phyloP scores from a whole-genome alignment of 306 rosid genomes.

The Cicer bijugum region DNA sequence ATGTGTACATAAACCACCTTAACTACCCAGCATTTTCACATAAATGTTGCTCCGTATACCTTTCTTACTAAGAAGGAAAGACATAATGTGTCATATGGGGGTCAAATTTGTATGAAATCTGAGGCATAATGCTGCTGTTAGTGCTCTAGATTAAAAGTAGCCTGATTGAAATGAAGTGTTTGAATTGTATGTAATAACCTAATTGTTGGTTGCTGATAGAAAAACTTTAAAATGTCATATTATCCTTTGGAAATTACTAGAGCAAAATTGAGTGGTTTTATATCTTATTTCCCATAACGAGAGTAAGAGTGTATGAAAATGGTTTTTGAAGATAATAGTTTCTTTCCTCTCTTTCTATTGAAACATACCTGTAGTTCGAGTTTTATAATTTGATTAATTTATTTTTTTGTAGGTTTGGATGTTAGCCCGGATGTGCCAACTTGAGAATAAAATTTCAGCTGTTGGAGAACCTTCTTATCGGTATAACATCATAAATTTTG shows the following conservation, averaged over 20 bases:
- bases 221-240: slow-evolving; percentile 17
- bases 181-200: slow-evolving; percentile 2
- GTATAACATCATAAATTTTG: slow-evolving; percentile 48
- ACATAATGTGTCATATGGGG: not conserved
- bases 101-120: slow-evolving; percentile 3
- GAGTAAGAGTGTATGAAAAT: not conserved
- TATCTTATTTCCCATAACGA: slow-evolving; percentile 31
- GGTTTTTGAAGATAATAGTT: slow-evolving; percentile 2
- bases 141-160: slow-evolving; percentile 28
- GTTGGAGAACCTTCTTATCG: slow-evolving; percentile 93
- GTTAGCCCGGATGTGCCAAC: slow-evolving; percentile 98
- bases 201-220: slow-evolving; percentile 32
- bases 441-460: slow-evolving; percentile 91
- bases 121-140: slow-evolving; percentile 23
- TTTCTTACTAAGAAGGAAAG: slow-evolving; percentile 28
- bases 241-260: slow-evolving; percentile 34
- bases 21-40: slow-evolving; percentile 9
- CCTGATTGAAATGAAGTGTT: slow-evolving; percentile 27
- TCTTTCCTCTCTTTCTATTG: slow-evolving; percentile 30
- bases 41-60: slow-evolving; percentile 5
- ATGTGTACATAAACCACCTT: slow-evolving; percentile 3
- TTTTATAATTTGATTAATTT: slow-evolving; percentile 30
- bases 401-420: slow-evolving; percentile 76
- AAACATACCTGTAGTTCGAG: slow-evolving; percentile 26
- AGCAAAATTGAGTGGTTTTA: slow-evolving; percentile 24